Base-by-base conservation (phyloP, 768 basidiomycete genomes). In the Candolleomyces eurysporus region DNA sequence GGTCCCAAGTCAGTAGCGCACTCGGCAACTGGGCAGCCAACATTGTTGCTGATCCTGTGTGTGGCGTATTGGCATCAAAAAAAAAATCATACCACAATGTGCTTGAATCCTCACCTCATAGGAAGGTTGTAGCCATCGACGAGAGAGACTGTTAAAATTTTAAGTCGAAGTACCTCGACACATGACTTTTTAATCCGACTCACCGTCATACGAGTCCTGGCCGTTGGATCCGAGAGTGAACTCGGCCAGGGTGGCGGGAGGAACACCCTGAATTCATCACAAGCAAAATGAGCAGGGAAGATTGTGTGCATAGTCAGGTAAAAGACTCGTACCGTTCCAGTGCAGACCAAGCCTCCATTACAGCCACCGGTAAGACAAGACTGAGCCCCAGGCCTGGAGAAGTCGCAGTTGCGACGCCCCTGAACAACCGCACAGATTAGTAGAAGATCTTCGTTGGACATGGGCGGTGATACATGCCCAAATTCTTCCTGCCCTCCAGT, bases 111-210 rank as follows among this genome's bases (percentile, higher is more conserved):
- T 46, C 45, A 60, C 59, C 59, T 72, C 66, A 86, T 69, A 16
- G 89, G 88, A 13, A 90, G 69, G 66, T 89, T 87, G 65, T 78
- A 87, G 1, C 88, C 87, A 63, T 88, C 84, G 42, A 89, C 87
- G 36, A 89, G 75, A 30, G 86, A 86, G 39, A 88, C 86, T 86
- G 1, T 17, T 46, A 1, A 17, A 17, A 46, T 21, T 53, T 22
- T 14, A 19, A 60, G 26, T 10, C 26, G 63, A 26, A 19, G 42
- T 60, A 36, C 17, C 19, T 52, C 21, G 36, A 19, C 4, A 42
- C n/a, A 22, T 31, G 31, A 10, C 43, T 22, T 22, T 10, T 11
- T 21, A 14, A 31, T 51, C 16, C 4, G 17, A 65, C 74, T 14
- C 56, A 86, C 86, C 82, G 69, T 89, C 87, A 57, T 88, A 90